Evolutionary conservation across 208 protist genomes (phyloP).

Genomic region (Leishmania gerbilli): DNA sequence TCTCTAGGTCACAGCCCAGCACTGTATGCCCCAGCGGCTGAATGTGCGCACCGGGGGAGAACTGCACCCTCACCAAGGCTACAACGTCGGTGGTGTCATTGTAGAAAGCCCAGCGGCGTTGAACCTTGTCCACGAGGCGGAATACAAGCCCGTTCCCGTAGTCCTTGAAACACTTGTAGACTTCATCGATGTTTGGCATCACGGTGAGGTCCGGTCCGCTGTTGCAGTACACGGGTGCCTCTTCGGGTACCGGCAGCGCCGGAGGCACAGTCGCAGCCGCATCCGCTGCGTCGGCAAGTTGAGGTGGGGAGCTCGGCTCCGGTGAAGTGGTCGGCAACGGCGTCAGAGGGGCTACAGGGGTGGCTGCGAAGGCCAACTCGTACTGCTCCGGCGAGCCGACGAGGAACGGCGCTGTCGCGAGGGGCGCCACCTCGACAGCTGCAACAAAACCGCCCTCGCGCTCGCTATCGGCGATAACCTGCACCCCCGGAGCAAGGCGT

Average conservation of each 20-base stretch:
- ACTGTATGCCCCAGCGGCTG: constrained; percentile 48
- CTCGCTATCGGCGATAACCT: constrained; percentile 28
- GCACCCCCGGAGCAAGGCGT: constrained; percentile 42
- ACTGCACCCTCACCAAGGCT: constrained; percentile 51
- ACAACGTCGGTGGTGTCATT: constrained; percentile 70
- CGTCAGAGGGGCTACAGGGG: constrained; percentile 28
- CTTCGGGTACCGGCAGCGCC: constrained; percentile 12
- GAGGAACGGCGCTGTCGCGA: constrained; percentile 62
- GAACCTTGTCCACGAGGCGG: constrained; percentile 54
- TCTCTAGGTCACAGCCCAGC: constrained; percentile 34
- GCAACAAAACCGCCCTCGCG: constrained; percentile 49
- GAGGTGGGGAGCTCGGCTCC: neutral
- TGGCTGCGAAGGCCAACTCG: constrained; percentile 60
- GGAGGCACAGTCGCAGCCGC: neutral
- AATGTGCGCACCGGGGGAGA: constrained; percentile 37
- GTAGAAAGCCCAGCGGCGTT: constrained; percentile 72
- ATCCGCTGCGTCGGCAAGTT: neutral
- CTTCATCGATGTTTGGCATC: constrained; percentile 41
- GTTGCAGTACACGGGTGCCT: constrained; percentile 42
- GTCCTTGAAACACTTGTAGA: constrained; percentile 82
- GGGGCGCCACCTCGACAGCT: constrained; percentile 53
- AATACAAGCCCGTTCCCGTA: constrained; percentile 81
- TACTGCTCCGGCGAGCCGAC: constrained; percentile 51
- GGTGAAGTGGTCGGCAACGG: neutral
- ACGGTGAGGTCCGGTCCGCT: constrained; percentile 44